Evolutionary conservation across 2,329 filamentous ascomycete genomes (phyloP), one percentile per base, ranked within the genome.

Genomic region (Pseudogymnoascus sp.): DNA sequence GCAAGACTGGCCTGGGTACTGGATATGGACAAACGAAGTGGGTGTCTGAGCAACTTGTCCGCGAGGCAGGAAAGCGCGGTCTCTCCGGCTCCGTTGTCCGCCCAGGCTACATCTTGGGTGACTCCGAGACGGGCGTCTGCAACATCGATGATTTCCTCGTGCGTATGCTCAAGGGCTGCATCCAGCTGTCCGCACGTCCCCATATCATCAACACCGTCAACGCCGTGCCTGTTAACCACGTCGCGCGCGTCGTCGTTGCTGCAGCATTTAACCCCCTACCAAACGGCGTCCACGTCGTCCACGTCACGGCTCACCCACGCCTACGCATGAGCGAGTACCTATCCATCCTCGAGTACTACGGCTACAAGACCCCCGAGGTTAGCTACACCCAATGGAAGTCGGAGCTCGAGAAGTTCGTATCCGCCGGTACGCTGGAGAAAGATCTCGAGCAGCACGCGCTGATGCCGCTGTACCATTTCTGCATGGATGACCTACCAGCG

Each of bases 21-120:
- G 93, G 93, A 4, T 97, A 97, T 70, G 93, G 93, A 2, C 93
- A 97, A 74, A 86, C 85, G 67, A 97, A 97, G 77, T 97, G 92
- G 92, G 89, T 80, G 38, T 78, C 79, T 6, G 83, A 87, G 69
- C 77, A 84, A 60, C 80, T 97, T 59, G 84, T 92, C 21, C 83
- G 90, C 24, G 89, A 91, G 73, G 93, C 93, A 26, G 91, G 92
- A 60, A 80, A 79, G 63, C 83, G 90, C 63, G 93, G 93, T 11
- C 83, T 97, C 1, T 79, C 77, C 14, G 93, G 91, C 14, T 82
- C 87, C 21, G 84, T 96, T 44, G 80, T 96, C 59, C 86, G 93
- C 11, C 88, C 93, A 3, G 92, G 93, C 31, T 97, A 97, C 73
- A 86, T 97, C 38, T 81, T 89, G 3, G 93, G 92, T 24, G 86